Base-by-base conservation (phyloP, 2,329 filamentous ascomycete species). In the Macroventuria anomochaeta region DNA sequence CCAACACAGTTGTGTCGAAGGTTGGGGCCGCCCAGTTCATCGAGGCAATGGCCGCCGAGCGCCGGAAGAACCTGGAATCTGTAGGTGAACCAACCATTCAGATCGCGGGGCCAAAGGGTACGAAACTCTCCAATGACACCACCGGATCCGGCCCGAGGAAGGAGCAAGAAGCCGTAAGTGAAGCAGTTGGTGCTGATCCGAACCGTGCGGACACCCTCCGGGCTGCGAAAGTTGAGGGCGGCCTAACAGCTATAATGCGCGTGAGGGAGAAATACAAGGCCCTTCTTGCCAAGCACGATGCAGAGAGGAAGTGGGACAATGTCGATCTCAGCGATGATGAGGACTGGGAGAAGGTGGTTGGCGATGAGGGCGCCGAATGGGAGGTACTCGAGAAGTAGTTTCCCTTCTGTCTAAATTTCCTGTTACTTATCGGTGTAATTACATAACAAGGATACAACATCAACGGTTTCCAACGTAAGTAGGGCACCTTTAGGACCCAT, bases 251-350 rank as follows among this genome's bases (percentile, higher is more conserved):
- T 11, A 28, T 6, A 5, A 8, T 23, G 6, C 8, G 2, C n/a
- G 18, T 18, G 6, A 7, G 8, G 11, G 2, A 7, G 17, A 10
- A 12, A 4, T 25, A n/a, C 26, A 39, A 33, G 11, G 2, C 12
- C 7, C 6, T 26, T 20, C 28, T 10, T 5, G 12, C 20, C 13
- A 15, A 42, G 20, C 8, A 18, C 2, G 42, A 47, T 11, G 31
- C 12, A 10, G 21, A 38, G 4, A 13, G 12, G 11, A 42, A 54
- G 3, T 54, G 51, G 51, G 44, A 47, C 3, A 29, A 13, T 2
- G 13, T 48, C 17, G 39, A 54, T 3, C 26, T 54, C 2, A 54
- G 44, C 21, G 51, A 48, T 13, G 43, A 54, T 15, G 51, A 54
- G 7, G 51, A 28, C 2, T 54, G 51, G 51, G 51, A 54, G 25